Conservation (phyloP, 2,329 filamentous ascomycete species). For the Arthroderma sp. region DNA sequence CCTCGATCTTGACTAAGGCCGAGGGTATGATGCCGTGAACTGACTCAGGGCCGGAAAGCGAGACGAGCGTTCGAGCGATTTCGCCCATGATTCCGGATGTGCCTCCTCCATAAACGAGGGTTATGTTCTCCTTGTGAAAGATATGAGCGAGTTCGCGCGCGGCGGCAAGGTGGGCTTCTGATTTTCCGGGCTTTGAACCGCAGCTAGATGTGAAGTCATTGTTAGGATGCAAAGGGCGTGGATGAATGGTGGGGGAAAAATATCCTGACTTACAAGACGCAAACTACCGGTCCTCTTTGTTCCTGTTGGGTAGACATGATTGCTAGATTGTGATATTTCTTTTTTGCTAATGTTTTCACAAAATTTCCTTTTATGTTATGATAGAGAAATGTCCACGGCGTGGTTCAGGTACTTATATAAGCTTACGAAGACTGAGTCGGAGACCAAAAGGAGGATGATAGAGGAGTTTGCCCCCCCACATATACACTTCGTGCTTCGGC, state of each 20-base stretch:
- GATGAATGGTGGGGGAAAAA: neutral
- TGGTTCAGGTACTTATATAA: too few species aligned
- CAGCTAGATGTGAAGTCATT: conserved; percentile 43
- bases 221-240: conserved; percentile 3
- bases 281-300: conserved; percentile 52
- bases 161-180: conserved; percentile 61
- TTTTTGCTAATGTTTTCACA: too few species aligned
- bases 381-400: too few species aligned
- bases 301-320: conserved; percentile 1
- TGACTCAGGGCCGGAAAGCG: conserved; percentile 61
- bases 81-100: conserved; percentile 95
- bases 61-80: conserved; percentile 71
- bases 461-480: too few species aligned
- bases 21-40: conserved; percentile 93
- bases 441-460: too few species aligned
- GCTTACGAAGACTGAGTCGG: too few species aligned
- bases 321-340: neutral
- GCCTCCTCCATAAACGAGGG: conserved; percentile 87
- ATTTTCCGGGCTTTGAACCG: conserved; percentile 62
- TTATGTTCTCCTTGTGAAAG: conserved; percentile 65
- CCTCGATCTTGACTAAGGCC: conserved; percentile 65
- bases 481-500: too few species aligned
- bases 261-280: conserved; percentile 56
- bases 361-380: too few species aligned
- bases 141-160: conserved; percentile 60